These are phyloP conservation scores for Diutina pseudorugosa DNA, from an alignment of 1,139 yeast species.

Conservation along the genomic window DNA sequence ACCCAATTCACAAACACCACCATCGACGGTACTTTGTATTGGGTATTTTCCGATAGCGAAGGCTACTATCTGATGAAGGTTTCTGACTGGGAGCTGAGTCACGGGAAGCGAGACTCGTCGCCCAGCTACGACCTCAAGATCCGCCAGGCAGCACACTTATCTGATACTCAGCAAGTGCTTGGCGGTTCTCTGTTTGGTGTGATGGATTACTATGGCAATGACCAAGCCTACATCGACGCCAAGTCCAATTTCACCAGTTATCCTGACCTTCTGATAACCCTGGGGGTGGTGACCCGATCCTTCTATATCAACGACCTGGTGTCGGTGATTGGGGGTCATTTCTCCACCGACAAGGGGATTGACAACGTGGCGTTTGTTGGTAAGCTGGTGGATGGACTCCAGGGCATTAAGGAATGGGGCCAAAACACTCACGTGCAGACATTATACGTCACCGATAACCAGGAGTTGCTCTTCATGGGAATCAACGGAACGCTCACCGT, in stretches of 20 bases:
- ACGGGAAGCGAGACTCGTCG: slow-evolving; percentile 19
- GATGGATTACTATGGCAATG: slow-evolving; percentile 20
- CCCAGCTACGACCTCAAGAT: slow-evolving; percentile 7
- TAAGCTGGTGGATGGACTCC: slow-evolving; percentile 15
- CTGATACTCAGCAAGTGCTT: slow-evolving; percentile 17
- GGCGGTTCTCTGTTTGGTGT: slow-evolving; percentile 28
- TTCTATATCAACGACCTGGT: slow-evolving; percentile 35
- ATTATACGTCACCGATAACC: slow-evolving; percentile 26
- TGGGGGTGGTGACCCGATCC: slow-evolving; percentile 30
- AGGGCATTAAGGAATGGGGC: slow-evolving; percentile 25
- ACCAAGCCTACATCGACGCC: slow-evolving; percentile 18
- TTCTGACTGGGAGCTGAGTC: slow-evolving; percentile 27
- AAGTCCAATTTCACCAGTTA: slow-evolving; percentile 13
- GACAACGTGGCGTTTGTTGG: not conserved
- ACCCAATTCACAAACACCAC: slow-evolving; percentile 25
- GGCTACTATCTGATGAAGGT: slow-evolving; percentile 13
- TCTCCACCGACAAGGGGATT: slow-evolving; percentile 12
- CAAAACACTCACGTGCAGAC: slow-evolving; percentile 24
- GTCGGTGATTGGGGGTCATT: slow-evolving; percentile 42
- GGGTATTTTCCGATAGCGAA: slow-evolving; percentile 19
- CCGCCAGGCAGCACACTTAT: not conserved
- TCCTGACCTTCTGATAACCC: slow-evolving; percentile 12
- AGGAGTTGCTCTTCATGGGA: slow-evolving; percentile 35
- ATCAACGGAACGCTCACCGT: slow-evolving; percentile 33
- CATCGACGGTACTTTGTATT: slow-evolving; percentile 22